These are phyloP conservation scores for Diphasiastrum complanatum DNA, from an alignment of 83 land plant species.

Conservation along the genomic window DNA sequence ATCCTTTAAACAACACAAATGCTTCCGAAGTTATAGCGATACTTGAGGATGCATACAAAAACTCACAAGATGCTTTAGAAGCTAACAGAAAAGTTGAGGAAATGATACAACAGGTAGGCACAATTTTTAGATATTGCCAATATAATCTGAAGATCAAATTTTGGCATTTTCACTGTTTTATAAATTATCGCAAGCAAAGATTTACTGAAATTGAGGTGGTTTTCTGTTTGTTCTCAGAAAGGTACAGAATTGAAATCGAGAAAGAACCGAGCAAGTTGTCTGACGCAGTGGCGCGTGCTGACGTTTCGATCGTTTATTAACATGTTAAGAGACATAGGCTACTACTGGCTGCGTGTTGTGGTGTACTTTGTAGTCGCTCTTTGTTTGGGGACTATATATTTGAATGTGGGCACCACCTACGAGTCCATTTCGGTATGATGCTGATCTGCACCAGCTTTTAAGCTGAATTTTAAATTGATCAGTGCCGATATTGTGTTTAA, in stretches of 20 bases:
- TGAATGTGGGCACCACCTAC: conserved; percentile 8
- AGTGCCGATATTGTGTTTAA: too few species aligned
- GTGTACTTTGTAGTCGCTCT: conserved; percentile 13
- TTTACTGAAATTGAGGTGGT: background rate
- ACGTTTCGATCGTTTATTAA: conserved; percentile 14
- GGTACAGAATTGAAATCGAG: conserved; percentile 4
- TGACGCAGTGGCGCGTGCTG: background rate
- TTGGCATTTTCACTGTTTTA: background rate
- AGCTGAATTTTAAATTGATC: too few species aligned
- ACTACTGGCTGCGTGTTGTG: conserved; percentile 19
- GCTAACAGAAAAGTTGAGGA: conserved; percentile 14
- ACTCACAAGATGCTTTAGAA: conserved; percentile 14
- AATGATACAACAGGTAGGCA: conserved; percentile 25
- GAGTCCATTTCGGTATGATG: conserved; percentile 13
- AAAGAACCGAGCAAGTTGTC: conserved; percentile 1
- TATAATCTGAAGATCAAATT: background rate
- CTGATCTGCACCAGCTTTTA: background rate
- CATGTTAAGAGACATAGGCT: conserved; percentile 22
- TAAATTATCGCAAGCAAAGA: background rate
- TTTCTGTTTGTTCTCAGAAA: conserved; percentile 7
- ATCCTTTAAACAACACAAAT: background rate
- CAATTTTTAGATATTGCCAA: background rate
- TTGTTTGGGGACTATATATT: conserved; percentile 16
- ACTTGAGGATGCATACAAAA: conserved; percentile 30
- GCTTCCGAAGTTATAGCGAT: conserved; percentile 22